Evolutionary conservation across 148 eudicot genomes (phyloP).

Genomic region (Chenopodium quinoa): DNA sequence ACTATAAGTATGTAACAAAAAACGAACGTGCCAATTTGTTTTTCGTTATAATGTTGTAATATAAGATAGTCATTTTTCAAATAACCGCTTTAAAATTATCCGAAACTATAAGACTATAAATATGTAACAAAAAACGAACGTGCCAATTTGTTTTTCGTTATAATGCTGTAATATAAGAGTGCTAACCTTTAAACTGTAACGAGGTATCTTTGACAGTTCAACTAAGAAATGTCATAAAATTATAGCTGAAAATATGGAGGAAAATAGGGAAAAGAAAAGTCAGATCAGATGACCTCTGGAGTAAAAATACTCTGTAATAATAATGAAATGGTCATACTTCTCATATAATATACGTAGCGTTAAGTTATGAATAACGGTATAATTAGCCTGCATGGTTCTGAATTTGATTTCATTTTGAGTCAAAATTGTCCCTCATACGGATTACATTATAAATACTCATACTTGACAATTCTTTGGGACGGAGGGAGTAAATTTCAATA

Average conservation of each 20-base stretch:
- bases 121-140: neutral
- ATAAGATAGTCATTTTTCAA: too few species aligned
- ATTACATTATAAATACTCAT: too few species aligned
- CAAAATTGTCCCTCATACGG: too few species aligned
- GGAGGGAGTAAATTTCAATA: too few species aligned
- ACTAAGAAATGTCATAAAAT: conserved; percentile 16
- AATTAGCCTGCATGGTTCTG: too few species aligned
- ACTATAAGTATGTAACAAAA: too few species aligned
- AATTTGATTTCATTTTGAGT: too few species aligned
- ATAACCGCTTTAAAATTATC: too few species aligned
- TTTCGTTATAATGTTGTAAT: neutral
- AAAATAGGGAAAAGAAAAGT: neutral
- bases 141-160: conserved; percentile 11
- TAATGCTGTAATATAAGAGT: neutral
- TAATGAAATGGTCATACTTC: conserved; percentile 3
- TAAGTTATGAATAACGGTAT: too few species aligned
- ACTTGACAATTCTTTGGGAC: too few species aligned
- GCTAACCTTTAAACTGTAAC: neutral
- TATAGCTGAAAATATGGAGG: neutral
- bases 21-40: conserved; percentile 14
- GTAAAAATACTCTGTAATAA: neutral
- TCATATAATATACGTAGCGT: too few species aligned
- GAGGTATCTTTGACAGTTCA: conserved; percentile 24
- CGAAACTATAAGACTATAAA: too few species aligned
- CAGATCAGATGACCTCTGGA: neutral